A percentile compares a stretch with the other conserved stretches of the same genome.
These are phyloP conservation scores for Secale cereale DNA, from an alignment of 176 grass and related monocot species.

Conservation along the genomic window DNA sequence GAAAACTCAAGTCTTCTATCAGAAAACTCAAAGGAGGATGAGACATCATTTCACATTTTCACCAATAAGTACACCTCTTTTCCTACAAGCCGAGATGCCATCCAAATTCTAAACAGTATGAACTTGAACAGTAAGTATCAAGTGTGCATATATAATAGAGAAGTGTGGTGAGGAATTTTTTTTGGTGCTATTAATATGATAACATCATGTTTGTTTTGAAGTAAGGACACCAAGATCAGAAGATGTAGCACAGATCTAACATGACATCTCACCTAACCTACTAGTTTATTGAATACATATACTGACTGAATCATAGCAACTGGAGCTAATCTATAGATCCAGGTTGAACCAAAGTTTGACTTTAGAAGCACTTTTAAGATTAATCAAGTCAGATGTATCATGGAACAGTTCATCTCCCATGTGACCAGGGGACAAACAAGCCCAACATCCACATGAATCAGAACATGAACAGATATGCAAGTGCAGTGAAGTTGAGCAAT, in stretches of 20 bases:
- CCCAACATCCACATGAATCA: conserved; percentile 1
- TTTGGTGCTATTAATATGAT: neutral
- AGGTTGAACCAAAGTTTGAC: conserved; percentile 33
- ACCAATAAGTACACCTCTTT: neutral
- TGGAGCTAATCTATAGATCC: conserved; percentile 10
- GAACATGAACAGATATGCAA: neutral
- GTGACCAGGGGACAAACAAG: neutral
- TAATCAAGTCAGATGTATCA: conserved; percentile 5
- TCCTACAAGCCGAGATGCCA: neutral
- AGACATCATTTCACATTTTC: neutral
- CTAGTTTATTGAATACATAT: conserved; percentile 9
- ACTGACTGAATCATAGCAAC: neutral
- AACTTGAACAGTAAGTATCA: neutral
- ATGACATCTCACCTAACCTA: conserved; percentile 22
- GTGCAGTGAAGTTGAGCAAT: neutral
- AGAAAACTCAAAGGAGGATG: neutral
- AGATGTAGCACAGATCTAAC: conserved; percentile 10
- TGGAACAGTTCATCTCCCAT: neutral
- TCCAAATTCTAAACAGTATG: neutral
- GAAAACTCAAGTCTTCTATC: neutral
- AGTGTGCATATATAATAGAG: neutral
- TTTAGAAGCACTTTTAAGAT: neutral
- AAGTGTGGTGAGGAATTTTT: neutral
- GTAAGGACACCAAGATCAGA: neutral
- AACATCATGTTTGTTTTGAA: neutral